Percentiles rank a stretch among this genome's conserved stretches.
phyloP scores from a whole-genome alignment of 306 rosid genomes.

The Cucumis melo region DNA sequence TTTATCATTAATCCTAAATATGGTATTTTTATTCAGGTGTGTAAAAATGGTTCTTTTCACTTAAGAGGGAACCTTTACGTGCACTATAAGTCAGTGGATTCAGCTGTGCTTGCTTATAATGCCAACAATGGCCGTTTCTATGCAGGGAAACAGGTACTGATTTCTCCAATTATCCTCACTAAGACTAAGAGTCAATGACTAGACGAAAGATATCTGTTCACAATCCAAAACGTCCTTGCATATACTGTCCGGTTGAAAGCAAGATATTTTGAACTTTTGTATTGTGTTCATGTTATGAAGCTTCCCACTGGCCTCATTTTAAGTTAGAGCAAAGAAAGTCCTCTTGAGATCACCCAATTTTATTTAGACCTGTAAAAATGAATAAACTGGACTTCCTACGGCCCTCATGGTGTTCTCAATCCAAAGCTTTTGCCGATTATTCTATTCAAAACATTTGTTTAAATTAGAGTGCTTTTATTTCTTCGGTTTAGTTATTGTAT shows the following conservation, averaged over 20 bases:
- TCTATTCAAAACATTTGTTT: too few relatives aligned
- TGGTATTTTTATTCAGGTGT: slow-evolving; percentile 43
- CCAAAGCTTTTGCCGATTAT: too few relatives aligned
- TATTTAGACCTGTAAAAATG: neutral
- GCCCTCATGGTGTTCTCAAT: too few relatives aligned
- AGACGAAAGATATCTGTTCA: neutral
- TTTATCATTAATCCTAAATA: slow-evolving; percentile 7
- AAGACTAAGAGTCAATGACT: neutral
- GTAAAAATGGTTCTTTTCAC: slow-evolving; percentile 90
- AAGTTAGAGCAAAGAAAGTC: neutral
- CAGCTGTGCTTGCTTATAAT: slow-evolving; percentile 60
- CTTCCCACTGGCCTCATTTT: neutral
- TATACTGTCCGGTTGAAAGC: neutral
- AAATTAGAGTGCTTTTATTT: too few relatives aligned
- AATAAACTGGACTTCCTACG: neutral
- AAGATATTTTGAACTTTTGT: neutral
- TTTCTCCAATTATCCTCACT: neutral
- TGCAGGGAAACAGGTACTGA: slow-evolving; percentile 78
- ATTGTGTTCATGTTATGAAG: neutral
- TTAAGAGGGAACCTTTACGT: slow-evolving; percentile 82
- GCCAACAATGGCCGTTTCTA: slow-evolving; percentile 63
- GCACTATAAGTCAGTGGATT: slow-evolving; percentile 61
- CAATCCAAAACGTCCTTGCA: neutral
- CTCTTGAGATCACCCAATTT: neutral
- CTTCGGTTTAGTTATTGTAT: too few relatives aligned